phyloP scores from a whole-genome alignment of 2,329 filamentous ascomycete genomes.

The Reticulascus tulasneorum region DNA sequence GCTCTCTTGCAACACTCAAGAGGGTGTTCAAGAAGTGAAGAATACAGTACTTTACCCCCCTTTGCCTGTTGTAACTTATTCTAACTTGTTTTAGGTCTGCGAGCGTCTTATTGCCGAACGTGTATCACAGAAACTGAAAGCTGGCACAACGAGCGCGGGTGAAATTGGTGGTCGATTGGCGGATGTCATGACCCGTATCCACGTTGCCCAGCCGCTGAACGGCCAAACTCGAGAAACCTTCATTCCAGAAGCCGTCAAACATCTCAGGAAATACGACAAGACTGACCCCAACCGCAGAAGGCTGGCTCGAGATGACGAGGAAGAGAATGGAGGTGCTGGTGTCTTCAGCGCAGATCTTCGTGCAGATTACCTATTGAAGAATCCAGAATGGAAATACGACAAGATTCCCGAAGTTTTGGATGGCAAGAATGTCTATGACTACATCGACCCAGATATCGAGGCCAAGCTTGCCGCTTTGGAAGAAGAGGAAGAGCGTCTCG shows the following conservation, averaged over 20 bases:
- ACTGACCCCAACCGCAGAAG: constrained; percentile 77
- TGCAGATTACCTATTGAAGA: constrained; percentile 80
- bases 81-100: too few relatives aligned
- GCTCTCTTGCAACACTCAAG: constrained; percentile 89
- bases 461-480: constrained; percentile 86
- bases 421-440: constrained; percentile 97
- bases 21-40: constrained; percentile 91
- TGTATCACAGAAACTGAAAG: constrained; percentile 94
- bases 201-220: constrained; percentile 90
- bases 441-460: constrained; percentile 94
- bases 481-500: constrained; percentile 89
- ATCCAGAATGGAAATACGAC: constrained; percentile 94
- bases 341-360: constrained; percentile 94
- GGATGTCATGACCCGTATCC: constrained; percentile 89
- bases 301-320: constrained; percentile 83
- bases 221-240: constrained; percentile 75
- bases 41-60: too few relatives aligned
- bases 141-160: constrained; percentile 73
- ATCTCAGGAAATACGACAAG: constrained; percentile 84
- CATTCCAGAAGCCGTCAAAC: constrained; percentile 81
- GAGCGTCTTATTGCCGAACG: constrained; percentile 89
- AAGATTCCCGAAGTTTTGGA: constrained; percentile 91
- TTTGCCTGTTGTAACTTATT: too few relatives aligned
- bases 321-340: constrained; percentile 88
- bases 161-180: constrained; percentile 76